Evolutionary conservation across 495 filamentous ascomycete genomes (phyloP).

Genomic region (Xylaria longipes): DNA sequence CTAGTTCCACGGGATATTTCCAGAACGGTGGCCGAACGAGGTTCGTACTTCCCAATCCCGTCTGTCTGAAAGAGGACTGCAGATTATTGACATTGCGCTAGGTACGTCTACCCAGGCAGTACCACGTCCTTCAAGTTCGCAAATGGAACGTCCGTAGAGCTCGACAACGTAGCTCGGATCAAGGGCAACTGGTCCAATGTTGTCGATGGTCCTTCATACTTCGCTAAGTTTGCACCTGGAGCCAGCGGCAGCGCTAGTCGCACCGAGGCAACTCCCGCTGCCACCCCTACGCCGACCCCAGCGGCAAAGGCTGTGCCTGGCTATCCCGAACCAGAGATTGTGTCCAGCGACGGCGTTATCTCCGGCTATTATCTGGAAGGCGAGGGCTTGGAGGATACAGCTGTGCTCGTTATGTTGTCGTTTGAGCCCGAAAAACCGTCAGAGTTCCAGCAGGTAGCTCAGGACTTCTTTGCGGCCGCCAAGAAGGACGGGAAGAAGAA

Average conservation of each 20-base stretch:
- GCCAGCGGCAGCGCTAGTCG: constrained; percentile 20
- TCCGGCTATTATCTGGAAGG: constrained; percentile 58
- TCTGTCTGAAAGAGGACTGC: background rate
- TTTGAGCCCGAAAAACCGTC: constrained; percentile 32
- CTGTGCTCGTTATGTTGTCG: constrained; percentile 45
- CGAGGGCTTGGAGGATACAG: constrained; percentile 52
- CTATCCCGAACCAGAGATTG: constrained; percentile 57
- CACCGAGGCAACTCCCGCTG: constrained; percentile 27
- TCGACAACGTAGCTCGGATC: constrained; percentile 48
- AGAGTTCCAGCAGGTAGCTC: constrained; percentile 50
- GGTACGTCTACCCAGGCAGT: constrained; percentile 49
- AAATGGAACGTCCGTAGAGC: constrained; percentile 46
- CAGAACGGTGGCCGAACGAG: constrained; percentile 40
- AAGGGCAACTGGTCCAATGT: constrained; percentile 42
- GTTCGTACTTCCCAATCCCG: constrained; percentile 22
- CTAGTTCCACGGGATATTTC: constrained; percentile 36
- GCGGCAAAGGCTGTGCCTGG: constrained; percentile 43
- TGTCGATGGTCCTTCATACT: constrained; percentile 48
- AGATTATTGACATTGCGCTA: constrained; percentile 14
- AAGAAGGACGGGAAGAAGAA: constrained; percentile 53
- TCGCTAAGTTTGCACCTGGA: constrained; percentile 42
- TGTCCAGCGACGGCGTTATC: constrained; percentile 48
- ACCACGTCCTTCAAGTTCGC: constrained; percentile 50
- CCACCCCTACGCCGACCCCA: constrained; percentile 28
- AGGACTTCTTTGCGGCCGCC: constrained; percentile 49